These are phyloP conservation scores for Pythium phragmitis DNA, from an alignment of 352 stramenopile species.

Conservation along the genomic window DNA sequence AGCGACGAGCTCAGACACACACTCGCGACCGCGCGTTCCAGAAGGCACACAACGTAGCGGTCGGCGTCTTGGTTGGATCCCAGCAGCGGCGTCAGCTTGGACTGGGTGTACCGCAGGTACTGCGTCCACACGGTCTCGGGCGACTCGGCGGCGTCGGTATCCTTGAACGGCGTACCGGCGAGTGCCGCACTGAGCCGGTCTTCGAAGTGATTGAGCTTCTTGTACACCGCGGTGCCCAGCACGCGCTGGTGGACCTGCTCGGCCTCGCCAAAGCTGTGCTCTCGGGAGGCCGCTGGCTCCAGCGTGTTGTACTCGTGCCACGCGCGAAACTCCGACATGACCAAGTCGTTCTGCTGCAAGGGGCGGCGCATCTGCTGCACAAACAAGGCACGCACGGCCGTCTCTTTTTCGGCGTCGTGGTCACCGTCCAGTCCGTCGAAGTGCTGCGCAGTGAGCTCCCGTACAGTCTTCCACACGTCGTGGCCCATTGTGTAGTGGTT, in stretches of 20 bases:
- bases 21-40: conserved; percentile 52
- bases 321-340: conserved; percentile 72
- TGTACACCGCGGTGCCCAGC: conserved; percentile 42
- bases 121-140: conserved; percentile 39
- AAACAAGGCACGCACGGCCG: conserved; percentile 40
- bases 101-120: conserved; percentile 69
- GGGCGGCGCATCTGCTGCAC: conserved; percentile 55
- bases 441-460: conserved; percentile 39
- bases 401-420: conserved; percentile 35
- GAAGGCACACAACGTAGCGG: conserved; percentile 43
- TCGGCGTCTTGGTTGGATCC: conserved; percentile 2
- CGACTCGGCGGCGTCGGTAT: conserved; percentile 2
- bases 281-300: conserved; percentile 19
- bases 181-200: conserved; percentile 18
- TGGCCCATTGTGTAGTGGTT: conserved; percentile 57
- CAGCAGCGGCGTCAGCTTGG: conserved; percentile 40
- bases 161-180: conserved; percentile 24
- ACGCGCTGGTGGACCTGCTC: conserved; percentile 38
- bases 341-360: conserved; percentile 69
- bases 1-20: conserved; percentile 57
- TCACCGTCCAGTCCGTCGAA: conserved; percentile 30
- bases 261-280: conserved; percentile 29
- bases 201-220: conserved; percentile 66
- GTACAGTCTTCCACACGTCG: conserved; percentile 57
- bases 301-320: conserved; percentile 70